Evolutionary conservation across 495 filamentous ascomycete genomes (phyloP), one percentile per base, ranked within the genome.

Genomic region (Pyrenula massariospora): DNA sequence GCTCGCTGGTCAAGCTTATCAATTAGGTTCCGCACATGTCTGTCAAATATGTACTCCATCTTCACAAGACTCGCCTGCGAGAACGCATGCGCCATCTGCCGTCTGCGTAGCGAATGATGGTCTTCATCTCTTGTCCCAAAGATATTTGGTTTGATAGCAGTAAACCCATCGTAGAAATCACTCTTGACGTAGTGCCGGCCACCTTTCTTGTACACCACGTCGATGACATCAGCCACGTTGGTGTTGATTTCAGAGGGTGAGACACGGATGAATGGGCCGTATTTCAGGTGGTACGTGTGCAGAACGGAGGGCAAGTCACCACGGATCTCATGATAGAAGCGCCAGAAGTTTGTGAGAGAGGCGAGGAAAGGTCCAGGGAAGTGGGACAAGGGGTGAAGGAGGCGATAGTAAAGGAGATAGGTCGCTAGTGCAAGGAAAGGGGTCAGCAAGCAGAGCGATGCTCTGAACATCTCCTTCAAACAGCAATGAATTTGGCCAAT

Each of bases 291-390:
- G 31, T 42, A 42, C 31, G 5, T 42, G 31, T 42, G 8, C 15
- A 42, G 5, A 15, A 15, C 15, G 5, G 31, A 42, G 31, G 31
- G 31, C 31, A 42, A 42, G 57, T 76, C 72, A 12, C 79, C 79
- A 48, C 70, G 66, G 22, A 76, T 67, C 51, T 74, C 71, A 54
- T 80, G 76, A 62, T 80, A 78, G 19, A 76, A 74, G 56, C 81
- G 74, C 72, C 76, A 79, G 1, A 81, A 65, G 31, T 75, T 63
- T 21, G 79, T 77, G 2, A 80, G 69, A 21, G 63, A 70, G 12
- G 65, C 78, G 73, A 72, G 77, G 63, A 80, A 80, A 1, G 79
- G 78, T 19, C 79, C 79, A 0, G 78, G 79, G 55, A 80, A 79
- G 22, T 60, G 60, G 1, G 69, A 60, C 1, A 82, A 64, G 2